Evolutionary conservation across 2,329 filamentous ascomycete species (phyloP).

Genomic region (Ceratocystis colombiana): DNA sequence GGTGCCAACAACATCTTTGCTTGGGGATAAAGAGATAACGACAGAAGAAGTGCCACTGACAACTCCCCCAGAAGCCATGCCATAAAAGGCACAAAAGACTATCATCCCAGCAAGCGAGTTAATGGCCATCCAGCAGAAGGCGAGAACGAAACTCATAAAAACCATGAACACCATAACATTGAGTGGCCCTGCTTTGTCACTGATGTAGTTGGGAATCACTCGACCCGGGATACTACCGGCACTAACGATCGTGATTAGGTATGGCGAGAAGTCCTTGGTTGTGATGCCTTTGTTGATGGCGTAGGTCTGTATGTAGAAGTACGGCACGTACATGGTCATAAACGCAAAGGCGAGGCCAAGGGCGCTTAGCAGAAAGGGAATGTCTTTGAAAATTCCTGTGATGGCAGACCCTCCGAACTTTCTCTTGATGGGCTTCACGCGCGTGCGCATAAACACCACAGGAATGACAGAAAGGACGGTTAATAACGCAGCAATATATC

Average conservation of each 20-base stretch:
- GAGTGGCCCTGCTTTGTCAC: conserved; percentile 37
- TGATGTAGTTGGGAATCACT: conserved; percentile 38
- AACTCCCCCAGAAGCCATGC: conserved; percentile 39
- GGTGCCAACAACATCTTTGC: conserved; percentile 36
- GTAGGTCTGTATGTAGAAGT: conserved; percentile 40
- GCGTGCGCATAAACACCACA: conserved; percentile 34
- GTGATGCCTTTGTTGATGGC: conserved; percentile 36
- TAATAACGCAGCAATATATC: conserved; percentile 38
- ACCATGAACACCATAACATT: conserved; percentile 35
- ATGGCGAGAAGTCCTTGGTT: conserved; percentile 32
- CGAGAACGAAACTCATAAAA: conserved; percentile 40
- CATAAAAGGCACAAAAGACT: conserved; percentile 38
- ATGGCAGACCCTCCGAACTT: conserved; percentile 27
- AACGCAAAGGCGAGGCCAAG: conserved; percentile 36
- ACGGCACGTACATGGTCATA: conserved; percentile 40
- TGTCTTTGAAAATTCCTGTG: conserved; percentile 30
- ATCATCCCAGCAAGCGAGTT: conserved; percentile 34
- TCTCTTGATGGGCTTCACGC: conserved; percentile 30
- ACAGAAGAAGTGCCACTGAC: conserved; percentile 38
- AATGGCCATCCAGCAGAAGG: conserved; percentile 39
- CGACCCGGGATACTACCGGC: conserved; percentile 40
- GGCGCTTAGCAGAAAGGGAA: conserved; percentile 34
- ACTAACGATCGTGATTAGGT: conserved; percentile 39
- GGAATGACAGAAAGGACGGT: conserved; percentile 35
- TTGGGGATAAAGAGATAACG: conserved; percentile 36